These are phyloP conservation scores for Lavandula angustifolia DNA, from an alignment of 257 asterid genomes.

Conservation along the genomic window DNA sequence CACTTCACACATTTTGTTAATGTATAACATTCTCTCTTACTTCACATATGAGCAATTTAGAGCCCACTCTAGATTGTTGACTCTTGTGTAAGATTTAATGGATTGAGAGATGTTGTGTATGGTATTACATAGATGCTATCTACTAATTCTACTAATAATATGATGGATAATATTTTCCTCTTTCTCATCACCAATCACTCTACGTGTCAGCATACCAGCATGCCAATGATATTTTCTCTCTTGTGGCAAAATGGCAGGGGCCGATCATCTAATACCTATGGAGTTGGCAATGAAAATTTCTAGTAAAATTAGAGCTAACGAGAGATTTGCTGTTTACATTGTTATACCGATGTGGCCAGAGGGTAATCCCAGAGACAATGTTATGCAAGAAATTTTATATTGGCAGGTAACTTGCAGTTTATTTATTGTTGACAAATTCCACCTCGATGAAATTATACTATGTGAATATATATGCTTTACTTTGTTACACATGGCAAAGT, in stretches of 20 bases:
- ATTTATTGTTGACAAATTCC: conserved; percentile 17
- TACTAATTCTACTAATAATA: too few species aligned
- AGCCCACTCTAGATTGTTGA: not conserved
- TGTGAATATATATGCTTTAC: not conserved
- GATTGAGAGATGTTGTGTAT: conserved; percentile 11
- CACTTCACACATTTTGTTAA: too few species aligned
- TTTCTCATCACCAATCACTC: conserved; percentile 15
- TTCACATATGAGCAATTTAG: conserved; percentile 12
- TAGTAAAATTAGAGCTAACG: conserved; percentile 74
- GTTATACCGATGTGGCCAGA: conserved; percentile 98
- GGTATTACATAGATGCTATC: not conserved
- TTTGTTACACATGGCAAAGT: conserved; percentile 8
- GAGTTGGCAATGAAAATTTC: conserved; percentile 73
- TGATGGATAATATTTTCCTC: not conserved
- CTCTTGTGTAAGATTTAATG: not conserved
- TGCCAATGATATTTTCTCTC: conserved; percentile 21
- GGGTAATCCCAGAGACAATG: conserved; percentile 75
- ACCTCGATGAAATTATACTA: conserved; percentile 3
- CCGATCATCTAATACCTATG: conserved; percentile 87
- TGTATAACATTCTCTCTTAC: not conserved
- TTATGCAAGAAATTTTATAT: conserved; percentile 86
- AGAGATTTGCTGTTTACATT: conserved; percentile 76
- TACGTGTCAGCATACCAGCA: conserved; percentile 15
- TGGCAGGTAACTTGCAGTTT: conserved; percentile 70
- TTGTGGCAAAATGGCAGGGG: conserved; percentile 52